A percentile compares a stretch with the other conserved stretches of the same genome.
phyloP scores from a whole-genome alignment of 1,139 yeast genomes.

The Pichia sp. region DNA sequence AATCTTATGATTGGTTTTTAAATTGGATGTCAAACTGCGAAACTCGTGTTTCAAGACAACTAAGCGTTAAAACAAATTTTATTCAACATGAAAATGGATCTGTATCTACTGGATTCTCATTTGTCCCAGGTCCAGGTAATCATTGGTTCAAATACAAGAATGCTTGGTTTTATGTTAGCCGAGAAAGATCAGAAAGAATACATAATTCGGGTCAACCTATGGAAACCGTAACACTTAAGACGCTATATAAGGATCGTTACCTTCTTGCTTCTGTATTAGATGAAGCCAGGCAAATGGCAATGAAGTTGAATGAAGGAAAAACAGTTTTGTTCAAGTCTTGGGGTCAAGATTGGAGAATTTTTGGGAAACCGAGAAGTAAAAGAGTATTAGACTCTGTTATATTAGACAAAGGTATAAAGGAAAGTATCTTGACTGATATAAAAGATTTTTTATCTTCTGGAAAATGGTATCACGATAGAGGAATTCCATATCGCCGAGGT shows the following conservation, averaged over 20 bases:
- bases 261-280: conserved; percentile 64
- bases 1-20: conserved; percentile 88
- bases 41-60: conserved; percentile 67
- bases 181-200: conserved; percentile 85
- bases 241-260: conserved; percentile 72
- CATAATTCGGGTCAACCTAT: conserved; percentile 91
- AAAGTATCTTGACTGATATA: conserved; percentile 61
- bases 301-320: conserved; percentile 82
- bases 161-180: conserved; percentile 78
- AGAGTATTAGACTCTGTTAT: conserved; percentile 81
- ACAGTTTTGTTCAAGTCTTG: conserved; percentile 90
- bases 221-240: conserved; percentile 89
- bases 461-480: conserved; percentile 89
- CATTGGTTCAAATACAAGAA: conserved; percentile 81
- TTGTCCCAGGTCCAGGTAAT: conserved; percentile 98
- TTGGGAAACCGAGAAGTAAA: conserved; percentile 91
- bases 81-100: conserved; percentile 92
- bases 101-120: conserved; percentile 74
- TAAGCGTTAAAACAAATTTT: conserved; percentile 83
- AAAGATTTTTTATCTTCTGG: conserved; percentile 73
- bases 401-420: conserved; percentile 67
- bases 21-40: conserved; percentile 93
- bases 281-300: conserved; percentile 82
- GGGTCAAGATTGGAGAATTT: conserved; percentile 99
- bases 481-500: conserved; percentile 95